These are phyloP conservation scores for Orbilia quercus DNA, from an alignment of 2,329 filamentous ascomycete species.

Conservation along the genomic window DNA sequence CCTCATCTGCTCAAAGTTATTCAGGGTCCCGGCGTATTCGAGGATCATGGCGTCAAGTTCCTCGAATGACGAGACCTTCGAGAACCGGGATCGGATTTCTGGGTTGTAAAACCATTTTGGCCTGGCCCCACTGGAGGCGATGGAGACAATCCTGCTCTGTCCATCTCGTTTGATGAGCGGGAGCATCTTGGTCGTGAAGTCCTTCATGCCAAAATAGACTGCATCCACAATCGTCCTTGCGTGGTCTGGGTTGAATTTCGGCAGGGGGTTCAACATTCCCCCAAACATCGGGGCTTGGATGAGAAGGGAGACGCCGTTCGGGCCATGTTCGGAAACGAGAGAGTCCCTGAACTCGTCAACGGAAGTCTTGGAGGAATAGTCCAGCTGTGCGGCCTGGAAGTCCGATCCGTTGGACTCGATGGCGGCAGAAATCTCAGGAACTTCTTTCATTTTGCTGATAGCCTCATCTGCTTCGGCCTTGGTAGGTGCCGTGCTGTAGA, in stretches of 20 bases:
- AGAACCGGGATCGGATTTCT: slow-evolving; percentile 57
- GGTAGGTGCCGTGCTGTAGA: slow-evolving; percentile 32
- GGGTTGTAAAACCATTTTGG: slow-evolving; percentile 52
- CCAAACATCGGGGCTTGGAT: slow-evolving; percentile 52
- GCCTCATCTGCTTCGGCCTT: neutral
- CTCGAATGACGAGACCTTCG: slow-evolving; percentile 21
- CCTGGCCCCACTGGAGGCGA: slow-evolving; percentile 61
- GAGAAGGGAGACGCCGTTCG: slow-evolving; percentile 60
- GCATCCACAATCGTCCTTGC: slow-evolving; percentile 61
- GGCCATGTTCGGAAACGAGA: slow-evolving; percentile 56
- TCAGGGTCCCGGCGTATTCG: slow-evolving; percentile 56
- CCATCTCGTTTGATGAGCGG: slow-evolving; percentile 29
- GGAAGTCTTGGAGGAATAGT: slow-evolving; percentile 59
- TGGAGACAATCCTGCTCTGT: slow-evolving; percentile 62
- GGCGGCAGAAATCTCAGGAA: neutral
- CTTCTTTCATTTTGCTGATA: neutral
- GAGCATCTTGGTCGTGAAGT: slow-evolving; percentile 5
- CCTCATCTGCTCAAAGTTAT: slow-evolving; percentile 38
- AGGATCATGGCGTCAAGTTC: slow-evolving; percentile 61
- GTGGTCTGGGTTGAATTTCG: slow-evolving; percentile 60
- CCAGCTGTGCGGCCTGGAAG: slow-evolving; percentile 34
- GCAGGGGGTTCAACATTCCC: slow-evolving; percentile 61
- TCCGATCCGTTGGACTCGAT: slow-evolving; percentile 5
- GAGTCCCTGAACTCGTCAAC: slow-evolving; percentile 60
- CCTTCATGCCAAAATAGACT: slow-evolving; percentile 62